These are phyloP conservation scores for Picea abies DNA, from an alignment of 83 land plant genomes.

Conservation along the genomic window DNA sequence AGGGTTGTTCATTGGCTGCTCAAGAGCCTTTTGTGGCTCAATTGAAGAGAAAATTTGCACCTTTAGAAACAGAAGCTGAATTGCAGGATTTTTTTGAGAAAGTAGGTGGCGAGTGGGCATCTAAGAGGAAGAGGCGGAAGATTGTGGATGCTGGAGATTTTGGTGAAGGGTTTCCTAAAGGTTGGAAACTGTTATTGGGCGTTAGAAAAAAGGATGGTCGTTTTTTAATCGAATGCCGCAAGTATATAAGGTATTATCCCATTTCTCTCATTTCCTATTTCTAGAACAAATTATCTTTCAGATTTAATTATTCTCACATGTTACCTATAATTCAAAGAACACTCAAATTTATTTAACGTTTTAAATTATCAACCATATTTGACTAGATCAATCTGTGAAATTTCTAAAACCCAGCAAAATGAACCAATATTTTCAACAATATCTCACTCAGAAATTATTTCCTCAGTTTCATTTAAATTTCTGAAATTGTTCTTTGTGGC, in stretches of 20 bases:
- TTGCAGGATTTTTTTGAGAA: slow-evolving; percentile 40
- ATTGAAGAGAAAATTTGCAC: slow-evolving; percentile 13
- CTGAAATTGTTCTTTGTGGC: no score
- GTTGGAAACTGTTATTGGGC: slow-evolving; percentile 62
- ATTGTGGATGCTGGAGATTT: slow-evolving; percentile 53
- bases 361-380: no score
- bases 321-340: no score
- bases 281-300: background rate
- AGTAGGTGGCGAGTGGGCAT: slow-evolving; percentile 62
- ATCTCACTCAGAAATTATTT: no score
- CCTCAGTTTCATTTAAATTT: no score
- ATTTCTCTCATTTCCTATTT: background rate
- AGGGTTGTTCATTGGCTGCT: background rate
- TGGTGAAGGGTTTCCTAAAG: slow-evolving; percentile 55
- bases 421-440: no score
- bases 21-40: slow-evolving; percentile 9
- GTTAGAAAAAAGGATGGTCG: slow-evolving; percentile 47
- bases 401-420: no score
- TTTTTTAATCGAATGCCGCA: slow-evolving; percentile 41
- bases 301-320: background rate
- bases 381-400: no score
- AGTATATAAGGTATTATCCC: slow-evolving; percentile 48
- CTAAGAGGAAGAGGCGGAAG: slow-evolving; percentile 57
- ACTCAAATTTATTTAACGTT: no score
- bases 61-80: slow-evolving; percentile 44